phyloP scores from a whole-genome alignment of 257 asterid genomes.

The Haberlea rhodopensis region DNA sequence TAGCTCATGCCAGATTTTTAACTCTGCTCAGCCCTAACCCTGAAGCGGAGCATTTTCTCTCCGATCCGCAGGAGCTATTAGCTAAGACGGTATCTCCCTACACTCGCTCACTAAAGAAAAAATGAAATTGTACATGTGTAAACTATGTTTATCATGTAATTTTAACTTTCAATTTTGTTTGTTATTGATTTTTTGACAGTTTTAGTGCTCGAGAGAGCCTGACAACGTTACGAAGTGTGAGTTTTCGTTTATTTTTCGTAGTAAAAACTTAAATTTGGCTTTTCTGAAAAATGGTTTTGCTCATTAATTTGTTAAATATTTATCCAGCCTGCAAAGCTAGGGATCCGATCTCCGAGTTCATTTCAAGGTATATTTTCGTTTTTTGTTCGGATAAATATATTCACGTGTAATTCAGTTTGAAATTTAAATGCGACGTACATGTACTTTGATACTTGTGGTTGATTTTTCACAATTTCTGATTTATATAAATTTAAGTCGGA shows the following conservation, averaged over 20 bases:
- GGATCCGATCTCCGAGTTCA: conserved; percentile 75
- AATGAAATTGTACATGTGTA: no score
- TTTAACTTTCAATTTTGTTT: background rate
- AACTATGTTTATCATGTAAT: background rate
- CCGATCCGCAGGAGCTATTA: no score
- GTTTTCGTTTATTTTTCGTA: background rate
- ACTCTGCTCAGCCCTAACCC: no score
- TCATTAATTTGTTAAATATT: conserved; percentile 6
- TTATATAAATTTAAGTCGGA: background rate
- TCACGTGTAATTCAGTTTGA: background rate
- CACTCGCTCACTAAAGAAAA: no score
- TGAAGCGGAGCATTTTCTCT: no score
- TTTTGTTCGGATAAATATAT: no score
- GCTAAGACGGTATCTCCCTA: no score
- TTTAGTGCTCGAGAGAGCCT: conserved; percentile 79
- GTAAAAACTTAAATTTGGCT: background rate
- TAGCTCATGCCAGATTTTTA: no score
- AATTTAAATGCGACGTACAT: no score
- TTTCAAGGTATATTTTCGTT: conserved; percentile 51
- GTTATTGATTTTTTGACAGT: conserved; percentile 35
- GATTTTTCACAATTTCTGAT: background rate
- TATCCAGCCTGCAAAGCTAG: conserved; percentile 79
- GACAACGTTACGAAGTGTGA: conserved; percentile 65
- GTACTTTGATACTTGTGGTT: no score
- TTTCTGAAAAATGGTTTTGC: no score